Conservation (phyloP, 768 basidiomycete species). For the Suillus weaverae region DNA sequence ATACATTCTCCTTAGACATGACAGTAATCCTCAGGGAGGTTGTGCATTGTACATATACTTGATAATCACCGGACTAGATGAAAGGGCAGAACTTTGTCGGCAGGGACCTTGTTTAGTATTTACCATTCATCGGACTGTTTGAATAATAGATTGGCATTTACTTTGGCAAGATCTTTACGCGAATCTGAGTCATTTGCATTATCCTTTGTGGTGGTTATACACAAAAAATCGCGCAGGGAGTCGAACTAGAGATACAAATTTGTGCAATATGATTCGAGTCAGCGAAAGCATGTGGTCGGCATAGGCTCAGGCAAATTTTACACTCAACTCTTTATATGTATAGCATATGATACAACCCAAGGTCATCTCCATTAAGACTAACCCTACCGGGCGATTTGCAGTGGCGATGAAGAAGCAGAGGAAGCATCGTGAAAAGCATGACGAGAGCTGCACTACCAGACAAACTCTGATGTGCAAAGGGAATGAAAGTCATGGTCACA, state of each 20-base stretch:
- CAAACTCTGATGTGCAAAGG: background rate
- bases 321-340: conserved; percentile 24
- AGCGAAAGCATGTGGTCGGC: too few relatives aligned
- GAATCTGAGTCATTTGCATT: background rate
- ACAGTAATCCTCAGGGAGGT: background rate
- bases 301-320: too few relatives aligned
- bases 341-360: conserved; percentile 30
- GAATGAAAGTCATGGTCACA: conserved; percentile 7
- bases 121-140: background rate
- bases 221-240: too few relatives aligned
- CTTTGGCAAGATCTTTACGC: background rate
- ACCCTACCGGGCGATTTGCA: conserved; percentile 12
- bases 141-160: background rate
- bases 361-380: conserved; percentile 1
- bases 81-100: too few relatives aligned
- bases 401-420: conserved; percentile 2
- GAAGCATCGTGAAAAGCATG: background rate
- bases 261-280: too few relatives aligned
- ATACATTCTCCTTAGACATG: background rate
- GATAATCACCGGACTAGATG: background rate
- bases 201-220: background rate
- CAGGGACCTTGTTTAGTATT: background rate
- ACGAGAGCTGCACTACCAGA: background rate
- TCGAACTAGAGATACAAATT: too few relatives aligned
- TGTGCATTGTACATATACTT: background rate